Percentiles rank a stretch among this genome's conserved stretches.
Evolutionary conservation across 1,284 basidiomycete species (phyloP).

Genomic region (Gomphus bonarii): DNA sequence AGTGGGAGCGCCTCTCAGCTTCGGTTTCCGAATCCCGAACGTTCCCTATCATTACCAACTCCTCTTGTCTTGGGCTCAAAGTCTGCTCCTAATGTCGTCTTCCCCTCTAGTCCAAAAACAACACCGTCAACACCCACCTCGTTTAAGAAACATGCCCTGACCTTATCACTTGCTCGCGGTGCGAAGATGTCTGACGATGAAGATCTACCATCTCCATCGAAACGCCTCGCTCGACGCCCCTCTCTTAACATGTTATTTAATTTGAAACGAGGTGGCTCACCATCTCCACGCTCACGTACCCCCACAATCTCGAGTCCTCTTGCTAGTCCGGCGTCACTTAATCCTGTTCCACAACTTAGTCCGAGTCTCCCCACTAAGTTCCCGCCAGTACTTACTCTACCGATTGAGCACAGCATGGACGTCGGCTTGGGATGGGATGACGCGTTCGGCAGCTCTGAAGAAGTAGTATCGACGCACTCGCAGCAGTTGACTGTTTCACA

Average conservation of each 20-base stretch:
- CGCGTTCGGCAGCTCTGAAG: slow-evolving; percentile 4
- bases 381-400: slow-evolving; percentile 4
- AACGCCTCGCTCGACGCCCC: slow-evolving; percentile 5
- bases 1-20: neutral
- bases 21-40: neutral
- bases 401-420: neutral
- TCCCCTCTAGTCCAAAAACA: slow-evolving; percentile 1
- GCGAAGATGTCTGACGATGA: neutral
- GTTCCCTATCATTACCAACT: neutral
- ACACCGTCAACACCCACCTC: slow-evolving; percentile 7
- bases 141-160: slow-evolving; percentile 8
- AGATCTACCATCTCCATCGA: slow-evolving; percentile 2
- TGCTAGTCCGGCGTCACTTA: neutral
- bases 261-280: slow-evolving; percentile 6
- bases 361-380: neutral
- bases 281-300: slow-evolving; percentile 5
- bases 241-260: slow-evolving; percentile 10
- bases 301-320: slow-evolving; percentile 4
- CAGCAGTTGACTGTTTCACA: slow-evolving; percentile 1
- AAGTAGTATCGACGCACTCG: neutral
- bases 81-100: slow-evolving; percentile 7
- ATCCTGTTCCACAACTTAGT: neutral
- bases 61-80: neutral
- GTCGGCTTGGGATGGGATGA: slow-evolving; percentile 4
- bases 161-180: neutral